Percentiles rank a stretch among this genome's conserved stretches.
phyloP scores from a whole-genome alignment of 352 stramenopile species.

The Phytophthora kernoviae region DNA sequence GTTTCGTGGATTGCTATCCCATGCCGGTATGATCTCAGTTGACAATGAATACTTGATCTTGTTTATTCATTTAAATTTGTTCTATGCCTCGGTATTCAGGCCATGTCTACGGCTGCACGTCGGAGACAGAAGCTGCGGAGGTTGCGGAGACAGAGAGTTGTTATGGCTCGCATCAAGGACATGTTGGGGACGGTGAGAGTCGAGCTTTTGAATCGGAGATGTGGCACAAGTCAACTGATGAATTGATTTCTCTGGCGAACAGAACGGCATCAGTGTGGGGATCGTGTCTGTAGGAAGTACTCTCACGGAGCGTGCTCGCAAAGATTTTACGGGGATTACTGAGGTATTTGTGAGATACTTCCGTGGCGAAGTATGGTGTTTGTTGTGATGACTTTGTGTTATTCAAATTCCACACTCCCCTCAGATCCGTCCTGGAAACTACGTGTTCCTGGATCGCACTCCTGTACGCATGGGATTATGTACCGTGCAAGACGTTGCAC shows the following conservation, averaged over 20 bases:
- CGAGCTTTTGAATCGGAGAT: not conserved
- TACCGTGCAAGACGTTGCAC: slow-evolving; percentile 60
- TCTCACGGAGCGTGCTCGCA: slow-evolving; percentile 62
- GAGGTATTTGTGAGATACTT: slow-evolving; percentile 37
- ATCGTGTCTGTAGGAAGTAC: slow-evolving; percentile 73
- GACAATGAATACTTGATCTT: not conserved
- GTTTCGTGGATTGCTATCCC: slow-evolving; percentile 66
- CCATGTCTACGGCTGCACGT: slow-evolving; percentile 63
- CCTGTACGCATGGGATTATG: slow-evolving; percentile 70
- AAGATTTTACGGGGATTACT: slow-evolving; percentile 70
- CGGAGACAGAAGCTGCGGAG: slow-evolving; percentile 47
- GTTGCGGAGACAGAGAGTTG: slow-evolving; percentile 64
- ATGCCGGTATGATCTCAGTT: slow-evolving; percentile 38
- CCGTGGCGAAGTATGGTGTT: not conserved
- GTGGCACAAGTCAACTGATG: too few species aligned
- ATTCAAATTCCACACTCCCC: too few species aligned
- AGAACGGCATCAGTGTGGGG: slow-evolving; percentile 56
- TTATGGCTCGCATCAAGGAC: slow-evolving; percentile 72
- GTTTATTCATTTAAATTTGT: not conserved
- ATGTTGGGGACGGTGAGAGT: slow-evolving; percentile 40
- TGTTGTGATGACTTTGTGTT: not conserved
- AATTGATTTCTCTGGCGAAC: not conserved
- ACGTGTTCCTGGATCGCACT: slow-evolving; percentile 78
- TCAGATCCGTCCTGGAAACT: slow-evolving; percentile 77
- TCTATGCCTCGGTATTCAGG: slow-evolving; percentile 26